Evolutionary conservation across 129 eudicot genomes (phyloP).

Genomic region (sunflower (Helianthus annuus)): HanXRQr2.0-SUNRISE NC_035435.2:1857284-1857783

Average conservation of each 20-base stretch:
- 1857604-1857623: not conserved
- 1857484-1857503: not conserved
- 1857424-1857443: too few relatives aligned
- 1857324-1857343: too few relatives aligned
- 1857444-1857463: too few relatives aligned
- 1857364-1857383: too few relatives aligned
- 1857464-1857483: not conserved
- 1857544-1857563: not conserved
- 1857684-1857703: constrained; percentile 40
- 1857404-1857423: too few relatives aligned
- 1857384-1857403: too few relatives aligned
- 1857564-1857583: constrained; percentile 5
- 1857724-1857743: constrained; percentile 34
- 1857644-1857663: constrained; percentile 17
- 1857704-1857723: constrained; percentile 33
- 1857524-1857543: not conserved
- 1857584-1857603: not conserved
- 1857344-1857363: too few relatives aligned
- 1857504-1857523: not conserved
- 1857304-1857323: too few relatives aligned
- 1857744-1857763: constrained; percentile 28
- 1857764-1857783: constrained; percentile 59
- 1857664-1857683: constrained; percentile 30
- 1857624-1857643: not conserved
- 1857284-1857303: too few relatives aligned